These are phyloP conservation scores for Pythium periplocum DNA, from an alignment of 352 stramenopile species.

Conservation along the genomic window DNA sequence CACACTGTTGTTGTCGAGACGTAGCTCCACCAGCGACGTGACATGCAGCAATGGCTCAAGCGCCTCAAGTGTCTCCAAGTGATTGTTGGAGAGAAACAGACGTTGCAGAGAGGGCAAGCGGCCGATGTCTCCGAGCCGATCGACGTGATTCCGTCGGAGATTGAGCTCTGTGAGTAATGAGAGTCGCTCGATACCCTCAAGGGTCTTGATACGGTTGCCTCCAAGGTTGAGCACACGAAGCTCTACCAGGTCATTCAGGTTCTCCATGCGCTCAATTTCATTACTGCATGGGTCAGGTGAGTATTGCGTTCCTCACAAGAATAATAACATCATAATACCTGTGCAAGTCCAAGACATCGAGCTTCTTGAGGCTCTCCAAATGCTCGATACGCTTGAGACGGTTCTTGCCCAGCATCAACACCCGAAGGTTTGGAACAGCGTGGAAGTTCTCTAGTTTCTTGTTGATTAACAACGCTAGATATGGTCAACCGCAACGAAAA, in stretches of 20 bases:
- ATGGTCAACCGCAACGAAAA: no score
- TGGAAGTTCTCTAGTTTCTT: slow-evolving; percentile 78
- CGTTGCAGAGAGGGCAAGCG: slow-evolving; percentile 74
- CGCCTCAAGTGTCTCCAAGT: slow-evolving; percentile 62
- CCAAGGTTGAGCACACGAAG: slow-evolving; percentile 90
- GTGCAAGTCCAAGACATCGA: slow-evolving; percentile 92
- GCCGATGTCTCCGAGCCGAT: slow-evolving; percentile 44
- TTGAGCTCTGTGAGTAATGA: slow-evolving; percentile 88
- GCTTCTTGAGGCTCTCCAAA: slow-evolving; percentile 74
- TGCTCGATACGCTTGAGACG: slow-evolving; percentile 77
- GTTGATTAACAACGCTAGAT: no score
- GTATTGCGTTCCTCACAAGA: no score
- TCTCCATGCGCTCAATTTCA: slow-evolving; percentile 84
- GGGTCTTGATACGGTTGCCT: slow-evolving; percentile 69
- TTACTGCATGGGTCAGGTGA: slow-evolving; percentile 39
- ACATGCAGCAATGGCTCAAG: slow-evolving; percentile 72
- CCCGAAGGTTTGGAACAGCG: slow-evolving; percentile 74
- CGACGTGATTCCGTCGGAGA: slow-evolving; percentile 79
- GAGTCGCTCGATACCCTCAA: slow-evolving; percentile 80
- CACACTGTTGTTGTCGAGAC: slow-evolving; percentile 81
- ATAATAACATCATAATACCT: slow-evolving; percentile 23
- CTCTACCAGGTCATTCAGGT: slow-evolving; percentile 78
- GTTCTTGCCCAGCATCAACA: slow-evolving; percentile 93
- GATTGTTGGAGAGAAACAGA: slow-evolving; percentile 90
- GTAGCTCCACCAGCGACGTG: slow-evolving; percentile 74